phyloP scores from a whole-genome alignment of 1,139 yeast genomes.

The Debaryomycetaceae sp. region DNA sequence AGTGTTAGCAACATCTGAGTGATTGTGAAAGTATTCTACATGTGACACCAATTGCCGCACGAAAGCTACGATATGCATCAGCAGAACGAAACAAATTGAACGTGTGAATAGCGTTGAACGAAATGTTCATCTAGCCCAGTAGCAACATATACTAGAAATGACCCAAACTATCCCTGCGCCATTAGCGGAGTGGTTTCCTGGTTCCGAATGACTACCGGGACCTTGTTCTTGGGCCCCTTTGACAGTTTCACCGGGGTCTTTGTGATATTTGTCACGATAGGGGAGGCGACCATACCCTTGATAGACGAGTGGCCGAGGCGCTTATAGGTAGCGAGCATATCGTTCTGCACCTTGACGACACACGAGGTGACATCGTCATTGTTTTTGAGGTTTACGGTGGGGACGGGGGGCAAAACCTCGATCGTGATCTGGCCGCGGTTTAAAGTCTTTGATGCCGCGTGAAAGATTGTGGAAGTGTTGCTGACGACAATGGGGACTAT shows the following conservation, averaged over 20 bases:
- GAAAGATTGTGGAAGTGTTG: constrained; percentile 69
- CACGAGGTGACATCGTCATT: constrained; percentile 48
- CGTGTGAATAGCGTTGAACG: no score
- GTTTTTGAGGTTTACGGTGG: constrained; percentile 43
- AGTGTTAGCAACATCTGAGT: no score
- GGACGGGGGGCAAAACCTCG: constrained; percentile 58
- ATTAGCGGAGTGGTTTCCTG: neutral
- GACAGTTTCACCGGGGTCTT: neutral
- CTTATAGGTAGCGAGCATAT: constrained; percentile 20
- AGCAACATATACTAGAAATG: no score
- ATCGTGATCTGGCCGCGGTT: constrained; percentile 52
- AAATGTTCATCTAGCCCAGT: no score
- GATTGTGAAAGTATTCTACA: no score
- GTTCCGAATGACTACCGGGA: neutral
- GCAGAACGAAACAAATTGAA: no score
- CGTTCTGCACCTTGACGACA: constrained; percentile 24
- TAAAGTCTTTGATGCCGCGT: constrained; percentile 44
- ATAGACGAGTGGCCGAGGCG: constrained; percentile 23
- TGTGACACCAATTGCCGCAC: no score
- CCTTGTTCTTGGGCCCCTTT: neutral
- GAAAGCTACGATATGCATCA: no score
- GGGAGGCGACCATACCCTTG: constrained; percentile 3
- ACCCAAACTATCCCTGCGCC: neutral
- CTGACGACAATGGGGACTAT: constrained; percentile 79
- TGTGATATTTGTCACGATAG: neutral